Evolutionary conservation across 257 asterid genomes (phyloP), one percentile per base, ranked within the genome.

Genomic region (Capsicum pubescens): DNA sequence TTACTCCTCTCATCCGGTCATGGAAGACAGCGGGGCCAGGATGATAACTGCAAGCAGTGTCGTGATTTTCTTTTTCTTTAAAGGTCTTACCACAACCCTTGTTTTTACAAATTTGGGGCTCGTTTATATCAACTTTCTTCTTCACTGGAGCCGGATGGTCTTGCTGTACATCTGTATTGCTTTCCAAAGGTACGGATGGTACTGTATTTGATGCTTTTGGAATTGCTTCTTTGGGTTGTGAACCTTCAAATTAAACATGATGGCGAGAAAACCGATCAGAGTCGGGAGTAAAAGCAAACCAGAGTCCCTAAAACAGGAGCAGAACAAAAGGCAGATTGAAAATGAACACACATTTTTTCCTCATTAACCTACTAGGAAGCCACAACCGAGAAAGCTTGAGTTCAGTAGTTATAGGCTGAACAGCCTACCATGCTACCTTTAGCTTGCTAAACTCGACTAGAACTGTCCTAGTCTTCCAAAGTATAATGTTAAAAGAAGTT

Each of bases 11-110:
- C 92, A 93, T 86, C 82, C 98, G 91, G 85, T 95, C 98, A 80
- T 92, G 99, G 90, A 95, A 95, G 69, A 94, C 85, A 7, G 99
- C 91, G 0, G 98, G 98, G 12, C 99, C 99, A 1, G 99, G 99
- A 87, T 95, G 99, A 89, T 92, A 93, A 89, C 82, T 87, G 89
- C 98, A 94, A 64, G 98, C 98, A 35, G 91, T 46, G 46, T 94
- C 98, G 56, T 93, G 92, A 87, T 95, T 95, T 87, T 95, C 98
- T 86, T 89, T 95, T 87, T 95, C 98, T 87, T 88, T 94, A 76
- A 91, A 95, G 84, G 90, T 91, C 88, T 88, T 50, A 79, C 97
- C 97, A 82, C 98, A 95, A 17, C 98, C 98, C 82, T 91, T 91
- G 70, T 95, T 94, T 83, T 83, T 91, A 87, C 99, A 95, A 71